Evolutionary conservation across 2,329 filamentous ascomycete species (phyloP).

Genomic region (Dothideomycetidae sp.): DNA sequence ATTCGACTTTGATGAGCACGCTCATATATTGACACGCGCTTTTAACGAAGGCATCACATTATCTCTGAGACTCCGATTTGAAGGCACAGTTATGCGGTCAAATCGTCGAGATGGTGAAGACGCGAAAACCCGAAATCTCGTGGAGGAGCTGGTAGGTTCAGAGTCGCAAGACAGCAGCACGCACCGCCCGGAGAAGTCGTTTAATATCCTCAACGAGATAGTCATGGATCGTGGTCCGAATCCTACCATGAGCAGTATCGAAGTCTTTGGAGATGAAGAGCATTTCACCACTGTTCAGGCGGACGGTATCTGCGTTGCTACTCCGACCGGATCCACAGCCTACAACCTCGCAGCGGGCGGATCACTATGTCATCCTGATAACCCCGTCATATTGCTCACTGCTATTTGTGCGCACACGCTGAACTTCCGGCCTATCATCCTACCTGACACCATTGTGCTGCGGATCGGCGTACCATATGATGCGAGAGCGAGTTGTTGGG

Average conservation of each 20-base stretch:
- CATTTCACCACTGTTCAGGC: constrained; percentile 90
- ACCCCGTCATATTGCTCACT: constrained; percentile 87
- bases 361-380: constrained; percentile 87
- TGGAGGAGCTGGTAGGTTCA: constrained; percentile 81
- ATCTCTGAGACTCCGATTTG: constrained; percentile 74
- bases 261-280: constrained; percentile 88
- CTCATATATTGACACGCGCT: constrained; percentile 52
- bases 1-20: constrained; percentile 73
- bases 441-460: constrained; percentile 90
- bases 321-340: constrained; percentile 84
- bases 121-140: constrained; percentile 46
- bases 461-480: constrained; percentile 90
- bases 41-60: constrained; percentile 79
- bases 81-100: constrained; percentile 84
- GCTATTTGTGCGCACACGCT: constrained; percentile 91
- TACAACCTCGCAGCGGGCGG: constrained; percentile 96
- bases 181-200: constrained; percentile 69
- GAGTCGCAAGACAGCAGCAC: constrained; percentile 73
- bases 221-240: constrained; percentile 90
- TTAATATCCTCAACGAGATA: constrained; percentile 91
- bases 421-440: constrained; percentile 88
- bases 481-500: constrained; percentile 79
- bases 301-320: constrained; percentile 86
- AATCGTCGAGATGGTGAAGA: constrained; percentile 31
- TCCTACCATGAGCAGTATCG: constrained; percentile 81